A percentile compares a stretch with the other conserved stretches of the same genome.
Conservation (phyloP, 306 rosid genomes). For the Lathyrus tuberosus region DNA sequence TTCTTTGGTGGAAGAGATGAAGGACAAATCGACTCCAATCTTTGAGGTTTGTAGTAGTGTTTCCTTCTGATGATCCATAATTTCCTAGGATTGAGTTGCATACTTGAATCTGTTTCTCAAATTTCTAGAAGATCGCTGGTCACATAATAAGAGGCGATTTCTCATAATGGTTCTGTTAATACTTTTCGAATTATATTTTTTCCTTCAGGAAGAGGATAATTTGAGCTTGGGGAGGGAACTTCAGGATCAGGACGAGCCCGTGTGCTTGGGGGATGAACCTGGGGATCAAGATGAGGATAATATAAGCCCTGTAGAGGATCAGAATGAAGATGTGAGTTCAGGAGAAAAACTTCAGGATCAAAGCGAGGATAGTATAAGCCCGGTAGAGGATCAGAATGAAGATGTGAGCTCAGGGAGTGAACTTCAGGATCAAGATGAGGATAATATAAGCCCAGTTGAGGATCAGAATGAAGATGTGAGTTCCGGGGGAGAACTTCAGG, state of each 20-base stretch:
- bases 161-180: constrained; percentile 28
- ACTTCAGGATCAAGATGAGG: constrained; percentile 52
- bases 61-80: constrained; percentile 30
- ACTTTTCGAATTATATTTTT: constrained; percentile 44
- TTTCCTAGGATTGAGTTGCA: constrained; percentile 26
- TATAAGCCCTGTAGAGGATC: constrained; percentile 30
- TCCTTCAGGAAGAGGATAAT: constrained; percentile 55
- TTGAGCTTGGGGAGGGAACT: constrained; percentile 46
- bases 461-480: constrained; percentile 45
- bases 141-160: constrained; percentile 8
- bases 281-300: constrained; percentile 52
- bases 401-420: constrained; percentile 41
- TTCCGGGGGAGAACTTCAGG: constrained; percentile 45
- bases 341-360: constrained; percentile 45
- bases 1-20: constrained; percentile 66
- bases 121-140: constrained; percentile 32
- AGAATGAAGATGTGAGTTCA: constrained; percentile 41
- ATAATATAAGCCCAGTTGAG: constrained; percentile 44
- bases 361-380: constrained; percentile 54
- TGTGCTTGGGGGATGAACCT: constrained; percentile 44
- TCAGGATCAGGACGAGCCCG: constrained; percentile 49
- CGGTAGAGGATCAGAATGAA: constrained; percentile 48
- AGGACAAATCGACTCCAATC: constrained; percentile 44
- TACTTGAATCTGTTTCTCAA: constrained; percentile 27
- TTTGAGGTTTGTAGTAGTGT: constrained; percentile 58